Base-by-base conservation (phyloP, 176 grass and related monocot genomes). In the Bolboschoenus planiculmis region DNA sequence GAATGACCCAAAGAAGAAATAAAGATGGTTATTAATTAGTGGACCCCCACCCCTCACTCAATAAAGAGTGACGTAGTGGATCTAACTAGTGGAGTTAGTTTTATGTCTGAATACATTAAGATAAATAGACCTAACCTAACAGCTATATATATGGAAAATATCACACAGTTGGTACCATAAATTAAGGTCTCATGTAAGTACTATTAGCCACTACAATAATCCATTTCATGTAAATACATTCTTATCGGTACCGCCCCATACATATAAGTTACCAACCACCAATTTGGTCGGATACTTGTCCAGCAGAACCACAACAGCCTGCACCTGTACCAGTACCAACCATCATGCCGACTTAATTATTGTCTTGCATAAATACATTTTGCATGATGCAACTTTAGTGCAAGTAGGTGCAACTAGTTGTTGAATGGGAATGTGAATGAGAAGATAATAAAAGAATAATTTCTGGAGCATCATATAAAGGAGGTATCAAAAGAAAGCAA, bases 11-110 rank as follows among this genome's bases (percentile, higher is more conserved):
- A n/a, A n/a, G n/a, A n/a, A n/a, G n/a, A n/a, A n/a, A n/a, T n/a
- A n/a, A 80, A 36, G 55, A 80, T 34, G 7, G 3, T 80, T 80
- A 58, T 56, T 35, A 26, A 39, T 4, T 59, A 58, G 53, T 59
- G 53, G 36, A 48, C 50, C 78, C 51, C 30, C 78, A 30, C 13
- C 4, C 78, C n/a, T n/a, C 44, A 80, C 78, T 60, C 30, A 80
- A 24, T 26, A 59, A 59, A 59, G 53, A 40, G 31, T 80, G 53
- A 80, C 51, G 16, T 58, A 26, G 33, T 18, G 2, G 18, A 57
- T 80, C 18, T 59, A 80, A 13, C 55, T 80, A 80, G 78, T 80
- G 53, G 78, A 80, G 78, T 80, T 59, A 59, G 78, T 80, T 80
- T 80, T 80, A 58, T 80, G 78, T 58, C 77, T 57, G 10, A 58